Base-by-base conservation (phyloP, 352 stramenopile genomes). In the Phytopythium cucurbitacearum region DNA sequence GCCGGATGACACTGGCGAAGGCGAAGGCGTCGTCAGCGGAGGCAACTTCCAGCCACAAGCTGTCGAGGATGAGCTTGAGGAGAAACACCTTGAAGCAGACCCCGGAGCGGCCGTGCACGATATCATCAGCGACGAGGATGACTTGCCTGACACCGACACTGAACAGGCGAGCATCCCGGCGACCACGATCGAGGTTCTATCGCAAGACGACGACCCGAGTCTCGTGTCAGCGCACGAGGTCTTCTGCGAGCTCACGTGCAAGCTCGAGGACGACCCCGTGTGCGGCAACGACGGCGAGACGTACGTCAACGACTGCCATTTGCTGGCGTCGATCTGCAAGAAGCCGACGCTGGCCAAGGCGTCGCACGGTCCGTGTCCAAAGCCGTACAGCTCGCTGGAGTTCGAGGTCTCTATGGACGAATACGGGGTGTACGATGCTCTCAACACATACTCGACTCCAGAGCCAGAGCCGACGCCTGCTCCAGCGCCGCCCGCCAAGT, bases 261-360 rank as follows among this genome's bases (percentile, higher is more conserved):
- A 67, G 28, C 36, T 69, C 43, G 62, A 55, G 50, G 67, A 48
- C 28, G 62, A 76, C 16, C 39, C 55, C 3, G 72, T 85, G 6
- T 85, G 75, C 37, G 75, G 75, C n/a, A 76, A 60, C 3, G 72
- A 86, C 51, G 69, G 69, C 46, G 48, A 66, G 50, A 85, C 71
- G 13, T 85, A 85, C 50, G 71, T 63, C 49, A 85, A 82, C 46
- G 64, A 79, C 46, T 85, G 74, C 39, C 57, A 73, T 21, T 52
- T 80, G 2, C 38, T 86, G 33, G 64, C 71, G 2, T 59, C 65
- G 10, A 86, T 84, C 40, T 87, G 73, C 39, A 56, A 73, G n/a
- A 39, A 73, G 13, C 68, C 68, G 1, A 52, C 67, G 16, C 48
- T 87, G 5, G 58, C 76, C 40, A 86, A 80, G 33, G 62, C 47